Base-by-base conservation (phyloP, 2,329 filamentous ascomycete genomes). In the Sporothrix phasma region DNA sequence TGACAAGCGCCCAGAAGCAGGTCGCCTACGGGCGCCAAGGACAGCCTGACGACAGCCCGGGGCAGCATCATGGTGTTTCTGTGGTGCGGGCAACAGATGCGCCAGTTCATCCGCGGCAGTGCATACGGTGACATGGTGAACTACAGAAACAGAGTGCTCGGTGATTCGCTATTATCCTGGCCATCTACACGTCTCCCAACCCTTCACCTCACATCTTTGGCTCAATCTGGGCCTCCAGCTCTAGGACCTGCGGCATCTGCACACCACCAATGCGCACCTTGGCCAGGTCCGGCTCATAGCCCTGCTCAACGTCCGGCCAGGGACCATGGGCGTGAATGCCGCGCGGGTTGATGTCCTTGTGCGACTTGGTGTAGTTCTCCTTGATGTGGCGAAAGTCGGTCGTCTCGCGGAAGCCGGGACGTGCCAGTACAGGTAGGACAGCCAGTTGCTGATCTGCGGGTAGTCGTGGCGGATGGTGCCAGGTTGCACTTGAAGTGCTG, bases 371-470 rank as follows among this genome's bases (percentile, higher is more conserved):
- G 66, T 76, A 77, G 67, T 85, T 87, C 71, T 88, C 85, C 73
- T 88, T 88, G 71, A 88, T 88, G 69, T 88, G 85, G 66, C 74
- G 80, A 67, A 88, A 88, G 66, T 88, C 76, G 0, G 85, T 88
- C 17, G 81, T 84, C 68, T 83, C 81, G 64, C 72, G 78, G 66
- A 84, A 84, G 0, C 79, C 82, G 19, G 73, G 1, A 81, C 76
- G 65, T 81, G 79, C 78, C 81, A 85, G 73, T 86, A 87, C 70
- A 85, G 70, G 39, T 77, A 77, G 72, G 80, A 83, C 67, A 87
- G 67, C 82, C 84, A 87, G 67, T 84, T 83, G 70, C 84, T 77
- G 63, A 87, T 69, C 11, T 81, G 77, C 0, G 84, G 84, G 68
- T 87, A 87, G 64, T 83, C 78, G 69, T 83, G 80, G 5, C 85